These are phyloP conservation scores for Suillus subaureus DNA, from an alignment of 768 basidiomycete genomes.

Conservation along the genomic window DNA sequence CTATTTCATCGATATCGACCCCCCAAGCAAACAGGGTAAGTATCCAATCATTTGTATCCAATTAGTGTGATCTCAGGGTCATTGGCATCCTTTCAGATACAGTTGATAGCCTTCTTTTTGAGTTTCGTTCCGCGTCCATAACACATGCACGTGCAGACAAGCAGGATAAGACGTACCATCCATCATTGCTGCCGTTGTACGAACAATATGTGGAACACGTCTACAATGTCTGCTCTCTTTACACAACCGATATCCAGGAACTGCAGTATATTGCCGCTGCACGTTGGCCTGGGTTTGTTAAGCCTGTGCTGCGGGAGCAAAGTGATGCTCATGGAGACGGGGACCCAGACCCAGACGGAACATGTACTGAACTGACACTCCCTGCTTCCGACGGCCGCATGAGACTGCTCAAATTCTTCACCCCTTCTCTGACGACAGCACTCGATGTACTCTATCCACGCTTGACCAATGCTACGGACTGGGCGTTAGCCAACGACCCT, in stretches of 20 bases:
- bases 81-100: conserved; percentile 27
- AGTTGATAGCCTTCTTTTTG: conserved; percentile 40
- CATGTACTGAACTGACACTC: conserved; percentile 30
- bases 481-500: conserved; percentile 57
- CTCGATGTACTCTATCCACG: conserved; percentile 73
- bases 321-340: conserved; percentile 23
- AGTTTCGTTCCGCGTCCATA: conserved; percentile 32
- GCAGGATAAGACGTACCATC: conserved; percentile 47
- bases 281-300: conserved; percentile 79
- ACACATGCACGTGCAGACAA: conserved; percentile 10
- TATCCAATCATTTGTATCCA: background rate
- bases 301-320: conserved; percentile 62
- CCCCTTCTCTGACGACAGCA: conserved; percentile 59
- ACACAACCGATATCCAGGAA: conserved; percentile 68
- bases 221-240: conserved; percentile 62
- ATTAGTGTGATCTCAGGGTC: background rate
- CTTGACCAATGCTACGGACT: conserved; percentile 60
- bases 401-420: conserved; percentile 65
- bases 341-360: conserved; percentile 20
- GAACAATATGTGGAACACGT: conserved; percentile 62
- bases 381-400: conserved; percentile 64
- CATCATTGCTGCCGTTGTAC: conserved; percentile 59
- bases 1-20: conserved; percentile 59
- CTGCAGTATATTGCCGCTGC: conserved; percentile 77
- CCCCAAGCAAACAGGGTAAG: conserved; percentile 60